Base-by-base conservation (phyloP, 2,329 filamentous ascomycete genomes). In the Bipolaris cookei region DNA sequence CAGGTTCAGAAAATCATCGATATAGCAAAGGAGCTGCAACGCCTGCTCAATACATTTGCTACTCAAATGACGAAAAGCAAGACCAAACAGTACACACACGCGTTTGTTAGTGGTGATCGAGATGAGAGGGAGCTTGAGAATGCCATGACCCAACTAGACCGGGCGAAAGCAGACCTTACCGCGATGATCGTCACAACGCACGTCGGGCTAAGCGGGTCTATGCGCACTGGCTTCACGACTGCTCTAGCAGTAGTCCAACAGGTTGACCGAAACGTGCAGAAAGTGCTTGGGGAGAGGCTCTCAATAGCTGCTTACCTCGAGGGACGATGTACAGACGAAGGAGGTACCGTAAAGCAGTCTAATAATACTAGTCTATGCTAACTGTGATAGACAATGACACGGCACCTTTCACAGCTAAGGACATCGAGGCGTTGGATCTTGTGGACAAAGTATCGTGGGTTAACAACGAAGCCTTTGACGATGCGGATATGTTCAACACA, bases 401-500 rank as follows among this genome's bases (percentile, higher is more conserved):
- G 16, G 51, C 46, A n/a, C 25, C 37, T 43, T 25, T 51, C 32
- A 39, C 35, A 35, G 51, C 30, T n/a, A 35, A 48, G 44, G 51
- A 54, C 8, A 3, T 41, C 5, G 20, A 42, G 14, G 44, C 34
- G 25, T 37, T 56, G 14, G 28, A 38, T 28, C 16, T 56, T n/a
- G 46, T 51, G 14, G 53, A 56, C 16, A 56, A 56, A 44, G 37
- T 38, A 35, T 42, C 18, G 37, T 56, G 45, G 37, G n/a, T 56
- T 20, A 11, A 50, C 34, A 50, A 51, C 38, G 45, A 49, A 37
- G 52, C 43, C 6, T 56, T 44, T 25, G 38, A 50, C 30, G 38
- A 39, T 38, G 45, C 53, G 30, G n/a, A 44, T 18, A 37, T 56
- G 53, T 48, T 50, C 20, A 42, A 56, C 18, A 21, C 25, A 44